Evolutionary conservation across 768 basidiomycete genomes (phyloP), one percentile per base, ranked within the genome.

Genomic region (Xerocomellus intermedius): DNA sequence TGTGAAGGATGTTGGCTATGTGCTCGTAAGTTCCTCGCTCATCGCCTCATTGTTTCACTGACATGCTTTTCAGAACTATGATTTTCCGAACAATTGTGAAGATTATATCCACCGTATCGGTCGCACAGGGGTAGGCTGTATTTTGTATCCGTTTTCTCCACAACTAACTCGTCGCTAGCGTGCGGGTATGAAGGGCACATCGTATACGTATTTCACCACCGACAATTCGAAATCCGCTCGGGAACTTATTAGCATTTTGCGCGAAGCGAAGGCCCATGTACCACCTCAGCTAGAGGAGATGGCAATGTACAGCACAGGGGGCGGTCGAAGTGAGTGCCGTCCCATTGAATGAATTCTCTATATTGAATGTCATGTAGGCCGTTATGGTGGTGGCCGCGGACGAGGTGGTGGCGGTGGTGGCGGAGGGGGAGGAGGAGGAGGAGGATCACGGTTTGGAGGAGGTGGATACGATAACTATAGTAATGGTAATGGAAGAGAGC

Each of bases 21-120:
- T 98, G 60, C 93, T 98, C 64, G 92, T 94, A 64, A 71, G 91
- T 82, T 14, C 48, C 50, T 59, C 45, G 36, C 17, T 48, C 47
- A 7, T 59, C 36, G 9, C 37, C 41, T 48, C 13, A 1, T 43
- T 59, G 38, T 46, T 32, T 39, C 38, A 3, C 49, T 63, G 48
- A 62, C 54, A 17, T 47, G 9, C 33, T 35, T 51, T 48, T 3
- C 61, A 95, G 94, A 94, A 94, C 75, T 95, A 91, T 71, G 95
- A 98, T 71, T 97, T 98, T 79, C 94, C 95, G 1, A 97, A 97
- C 75, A 95, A 96, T 69, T 92, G 91, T 67, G 94, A 96, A 77
- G 95, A 97, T 74, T 98, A 98, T 74, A 94, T 98, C 57, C 96
- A 99, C 75, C 93, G 96, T 63, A 99, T 99, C 67, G 97, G 96